These are phyloP conservation scores for Lotmaria passim DNA, from an alignment of 208 protist genomes.

Conservation along the genomic window DNA sequence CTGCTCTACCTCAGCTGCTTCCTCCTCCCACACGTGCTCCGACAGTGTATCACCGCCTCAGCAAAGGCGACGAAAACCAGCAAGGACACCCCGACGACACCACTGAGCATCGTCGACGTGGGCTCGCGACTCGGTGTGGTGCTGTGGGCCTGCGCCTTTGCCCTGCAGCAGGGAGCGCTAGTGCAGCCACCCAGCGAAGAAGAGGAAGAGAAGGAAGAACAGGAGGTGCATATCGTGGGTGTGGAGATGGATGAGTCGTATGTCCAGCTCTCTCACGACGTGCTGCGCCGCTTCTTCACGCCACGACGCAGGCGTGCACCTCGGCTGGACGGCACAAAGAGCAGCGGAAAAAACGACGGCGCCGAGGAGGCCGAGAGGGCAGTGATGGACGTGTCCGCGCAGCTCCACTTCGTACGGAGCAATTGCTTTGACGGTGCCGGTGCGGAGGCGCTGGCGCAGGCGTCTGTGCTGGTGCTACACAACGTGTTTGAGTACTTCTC, in stretches of 20 bases:
- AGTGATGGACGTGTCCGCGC: conserved; percentile 16
- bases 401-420: conserved; percentile 49
- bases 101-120: conserved; percentile 57
- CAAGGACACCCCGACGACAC: not conserved
- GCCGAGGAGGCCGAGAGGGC: not conserved
- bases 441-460: conserved; percentile 32
- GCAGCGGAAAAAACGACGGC: not conserved
- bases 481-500: conserved; percentile 92
- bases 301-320: conserved; percentile 30
- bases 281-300: conserved; percentile 38
- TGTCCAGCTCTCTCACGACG: conserved; percentile 33
- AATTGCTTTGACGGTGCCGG: conserved; percentile 71
- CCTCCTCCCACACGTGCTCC: conserved; percentile 46
- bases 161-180: conserved; percentile 42
- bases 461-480: conserved; percentile 82
- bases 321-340: conserved; percentile 1
- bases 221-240: conserved; percentile 25
- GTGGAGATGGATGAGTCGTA: conserved; percentile 26
- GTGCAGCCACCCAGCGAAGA: conserved; percentile 23
- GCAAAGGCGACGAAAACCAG: no score
- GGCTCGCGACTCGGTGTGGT: conserved; percentile 83
- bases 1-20: conserved; percentile 78
- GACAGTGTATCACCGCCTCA: not conserved
- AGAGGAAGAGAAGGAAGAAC: not conserved
- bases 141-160: conserved; percentile 65